Evolutionary conservation across 495 filamentous ascomycete species (phyloP).

Genomic region (Elaphomyces granulatus): DNA sequence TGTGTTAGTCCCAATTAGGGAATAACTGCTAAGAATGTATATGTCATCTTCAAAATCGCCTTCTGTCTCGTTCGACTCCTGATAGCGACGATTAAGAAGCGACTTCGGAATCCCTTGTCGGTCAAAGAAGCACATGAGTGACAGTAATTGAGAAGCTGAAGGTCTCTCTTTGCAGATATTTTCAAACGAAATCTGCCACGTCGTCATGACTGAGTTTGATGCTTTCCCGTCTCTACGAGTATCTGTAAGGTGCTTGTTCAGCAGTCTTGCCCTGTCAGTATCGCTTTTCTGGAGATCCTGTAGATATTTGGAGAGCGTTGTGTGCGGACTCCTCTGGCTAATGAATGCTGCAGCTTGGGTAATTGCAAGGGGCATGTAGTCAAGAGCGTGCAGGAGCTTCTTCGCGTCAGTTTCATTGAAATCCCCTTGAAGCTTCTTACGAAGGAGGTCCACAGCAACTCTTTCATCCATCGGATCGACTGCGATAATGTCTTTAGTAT

Average conservation of each 20-base stretch:
- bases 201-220: slow-evolving; percentile 29
- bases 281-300: slow-evolving; percentile 24
- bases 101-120: slow-evolving; percentile 16
- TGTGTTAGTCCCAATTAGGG: slow-evolving; percentile 12
- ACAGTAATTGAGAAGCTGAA: slow-evolving; percentile 16
- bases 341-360: slow-evolving; percentile 22
- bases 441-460: slow-evolving; percentile 23
- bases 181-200: slow-evolving; percentile 35
- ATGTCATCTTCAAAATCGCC: slow-evolving; percentile 18
- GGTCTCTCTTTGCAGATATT: slow-evolving; percentile 17
- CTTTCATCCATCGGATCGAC: slow-evolving; percentile 20
- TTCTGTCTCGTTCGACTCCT: slow-evolving; percentile 19
- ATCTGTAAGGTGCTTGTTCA: slow-evolving; percentile 22
- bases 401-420: too few relatives aligned
- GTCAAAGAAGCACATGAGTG: slow-evolving; percentile 21
- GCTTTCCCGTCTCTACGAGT: slow-evolving; percentile 25
- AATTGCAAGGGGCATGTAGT: slow-evolving; percentile 23
- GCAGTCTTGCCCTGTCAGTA: slow-evolving; percentile 18
- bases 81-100: slow-evolving; percentile 17
- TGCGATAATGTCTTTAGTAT: slow-evolving; percentile 20
- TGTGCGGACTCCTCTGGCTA: slow-evolving; percentile 7
- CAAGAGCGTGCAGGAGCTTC: slow-evolving; percentile 13
- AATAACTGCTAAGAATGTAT: slow-evolving; percentile 13
- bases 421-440: slow-evolving; percentile 33
- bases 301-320: slow-evolving; percentile 20